Base-by-base conservation (phyloP, 2,329 filamentous ascomycete genomes). In the Xylariaceae sp. region DNA sequence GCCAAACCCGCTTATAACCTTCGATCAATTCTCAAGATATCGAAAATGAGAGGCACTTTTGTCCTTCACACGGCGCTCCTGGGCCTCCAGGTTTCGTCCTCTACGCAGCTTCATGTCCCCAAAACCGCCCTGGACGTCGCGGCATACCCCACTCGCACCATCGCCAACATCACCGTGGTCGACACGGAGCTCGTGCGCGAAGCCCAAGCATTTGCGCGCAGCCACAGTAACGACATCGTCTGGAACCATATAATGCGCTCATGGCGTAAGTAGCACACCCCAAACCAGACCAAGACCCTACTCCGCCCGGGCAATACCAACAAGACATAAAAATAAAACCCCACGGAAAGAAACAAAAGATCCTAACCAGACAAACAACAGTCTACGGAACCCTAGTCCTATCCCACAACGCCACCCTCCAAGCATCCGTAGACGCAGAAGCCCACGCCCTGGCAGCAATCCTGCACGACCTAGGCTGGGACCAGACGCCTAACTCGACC, bases 391-490 rank as follows among this genome's bases (percentile, higher is more conserved):
- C 37, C 13, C 47, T 59, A 30, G 47, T 58, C 15, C 36, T 56
- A 13, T 10, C 41, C 5, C 57, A 55, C 52, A 58, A 61, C 34
- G 16, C 43, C 1, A 58, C 54, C 9, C 54, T 61, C 16, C 48
- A 32, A 3, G 12, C 32, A 68, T 49, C 72, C 68, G 60, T 77
- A 70, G 42, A 77, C 56, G 70, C 72, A 72, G 21, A 77, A 62
- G 47, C 73, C 68, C 69, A 73, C 40, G 70, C 69, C 7, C 58
- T 77, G 2, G 66, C 68, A 1, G 63, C 70, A 1, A 64, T 76
- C 15, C 63, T 76, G 22, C 75, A 78, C 54, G 72, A 76, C 41
- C 61, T 76, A 0, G 74, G 74, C 15, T 76, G 71, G 73, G 70
- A 71, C 48, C 63, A 60, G 9, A 69, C 63, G 2, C 64, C 66